Evolutionary conservation across 495 filamentous ascomycete genomes (phyloP).

Genomic region (Penicillium argentinense): DNA sequence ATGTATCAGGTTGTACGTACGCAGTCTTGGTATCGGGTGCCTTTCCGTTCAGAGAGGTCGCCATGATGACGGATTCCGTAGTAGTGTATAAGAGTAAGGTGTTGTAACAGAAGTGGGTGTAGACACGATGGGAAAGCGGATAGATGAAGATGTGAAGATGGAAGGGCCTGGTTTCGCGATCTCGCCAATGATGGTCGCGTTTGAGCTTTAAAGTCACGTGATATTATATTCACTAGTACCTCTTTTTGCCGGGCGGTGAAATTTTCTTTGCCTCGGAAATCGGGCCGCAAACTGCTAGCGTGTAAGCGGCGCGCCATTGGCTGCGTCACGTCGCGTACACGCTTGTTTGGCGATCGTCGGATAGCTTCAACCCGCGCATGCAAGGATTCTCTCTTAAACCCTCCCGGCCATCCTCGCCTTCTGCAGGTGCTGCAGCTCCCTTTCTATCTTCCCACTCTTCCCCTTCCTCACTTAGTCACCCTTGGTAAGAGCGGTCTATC

Average conservation of each 20-base stretch:
- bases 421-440: slow-evolving; percentile 17
- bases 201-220: slow-evolving; percentile 14
- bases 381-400: slow-evolving; percentile 36
- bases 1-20: no score
- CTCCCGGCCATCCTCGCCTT: slow-evolving; percentile 24
- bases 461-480: slow-evolving; percentile 1
- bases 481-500: slow-evolving; percentile 16
- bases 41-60: no score
- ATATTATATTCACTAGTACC: background rate
- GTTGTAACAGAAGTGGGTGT: no score
- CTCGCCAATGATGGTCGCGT: background rate
- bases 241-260: no score
- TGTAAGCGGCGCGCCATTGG: slow-evolving; percentile 34
- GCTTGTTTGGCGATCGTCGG: slow-evolving; percentile 37
- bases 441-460: slow-evolving; percentile 13
- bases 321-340: slow-evolving; percentile 51
- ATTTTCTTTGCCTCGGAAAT: no score
- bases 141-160: slow-evolving; percentile 25
- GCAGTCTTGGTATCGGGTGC: no score
- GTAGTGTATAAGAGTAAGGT: no score
- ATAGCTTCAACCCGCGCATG: slow-evolving; percentile 40
- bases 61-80: no score
- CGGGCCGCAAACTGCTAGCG: background rate
- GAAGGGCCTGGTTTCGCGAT: slow-evolving; percentile 22
- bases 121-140: no score